phyloP scores from a whole-genome alignment of 2,329 filamentous ascomycete species.

The Ciborinia camelliae region DNA sequence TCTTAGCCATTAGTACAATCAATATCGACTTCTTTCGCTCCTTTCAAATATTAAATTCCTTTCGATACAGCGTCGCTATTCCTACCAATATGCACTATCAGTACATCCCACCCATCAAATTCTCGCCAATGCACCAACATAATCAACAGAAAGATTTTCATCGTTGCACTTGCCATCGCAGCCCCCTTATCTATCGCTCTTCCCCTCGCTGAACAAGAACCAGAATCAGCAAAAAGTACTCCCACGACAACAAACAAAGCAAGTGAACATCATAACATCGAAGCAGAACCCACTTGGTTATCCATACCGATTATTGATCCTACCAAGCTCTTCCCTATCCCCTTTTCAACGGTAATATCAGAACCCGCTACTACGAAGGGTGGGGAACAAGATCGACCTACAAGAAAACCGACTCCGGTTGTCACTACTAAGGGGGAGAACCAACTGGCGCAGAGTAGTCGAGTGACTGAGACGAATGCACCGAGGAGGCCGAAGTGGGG shows the following conservation, averaged over 20 bases:
- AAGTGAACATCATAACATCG: neutral
- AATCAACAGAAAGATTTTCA: no score
- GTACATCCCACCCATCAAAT: no score
- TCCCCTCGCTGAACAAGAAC: no score
- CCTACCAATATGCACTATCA: no score
- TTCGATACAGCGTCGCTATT: no score
- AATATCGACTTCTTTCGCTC: no score
- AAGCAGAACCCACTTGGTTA: neutral
- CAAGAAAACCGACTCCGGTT: neutral
- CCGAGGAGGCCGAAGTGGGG: neutral
- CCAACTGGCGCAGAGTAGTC: neutral
- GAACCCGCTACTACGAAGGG: neutral
- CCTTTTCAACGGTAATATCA: neutral
- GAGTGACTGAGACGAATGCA: neutral
- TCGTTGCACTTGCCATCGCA: no score
- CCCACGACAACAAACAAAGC: neutral
- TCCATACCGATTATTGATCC: neutral
- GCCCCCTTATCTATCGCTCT: no score
- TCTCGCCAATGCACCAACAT: no score
- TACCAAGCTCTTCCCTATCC: neutral
- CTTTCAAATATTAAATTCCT: no score
- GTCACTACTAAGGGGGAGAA: neutral
- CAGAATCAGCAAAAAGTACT: no score
- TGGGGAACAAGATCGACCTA: neutral
- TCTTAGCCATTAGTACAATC: no score